phyloP scores from a whole-genome alignment of 306 rosid species.

The Purshia tridentata region DNA sequence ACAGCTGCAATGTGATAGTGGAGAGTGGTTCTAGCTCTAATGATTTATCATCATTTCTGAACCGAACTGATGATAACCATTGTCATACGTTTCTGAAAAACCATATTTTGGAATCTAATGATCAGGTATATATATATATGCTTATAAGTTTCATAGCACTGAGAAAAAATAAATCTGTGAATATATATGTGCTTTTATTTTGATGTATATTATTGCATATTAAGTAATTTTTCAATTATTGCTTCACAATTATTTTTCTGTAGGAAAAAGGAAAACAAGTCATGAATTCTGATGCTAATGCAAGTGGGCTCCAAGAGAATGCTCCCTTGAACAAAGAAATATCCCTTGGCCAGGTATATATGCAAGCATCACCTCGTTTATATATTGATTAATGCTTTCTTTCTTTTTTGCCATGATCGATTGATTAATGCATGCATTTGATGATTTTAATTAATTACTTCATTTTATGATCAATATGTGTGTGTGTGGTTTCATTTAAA shows the following conservation, averaged over 20 bases:
- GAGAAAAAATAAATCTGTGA: background rate
- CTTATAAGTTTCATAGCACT: background rate
- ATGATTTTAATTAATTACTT: background rate
- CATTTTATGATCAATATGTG: background rate
- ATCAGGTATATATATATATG: background rate
- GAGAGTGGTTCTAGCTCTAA: background rate
- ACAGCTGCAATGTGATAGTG: no score
- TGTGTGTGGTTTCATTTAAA: no score
- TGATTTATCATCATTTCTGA: background rate
- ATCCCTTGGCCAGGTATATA: slow-evolving; percentile 1
- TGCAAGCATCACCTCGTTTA: background rate
- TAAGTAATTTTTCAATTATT: background rate
- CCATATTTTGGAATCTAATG: background rate
- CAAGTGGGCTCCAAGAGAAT: slow-evolving; percentile 3
- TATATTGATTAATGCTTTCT: no score
- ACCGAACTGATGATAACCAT: background rate
- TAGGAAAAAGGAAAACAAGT: background rate
- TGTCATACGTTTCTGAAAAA: background rate
- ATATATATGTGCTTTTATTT: no score
- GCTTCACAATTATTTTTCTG: background rate
- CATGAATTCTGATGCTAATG: background rate
- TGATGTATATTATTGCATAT: background rate
- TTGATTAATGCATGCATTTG: no score
- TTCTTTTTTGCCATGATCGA: no score
- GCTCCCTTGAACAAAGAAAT: slow-evolving; percentile 6